A percentile compares a stretch with the other conserved stretches of the same genome.
These are phyloP conservation scores for Zalaria obscura DNA, from an alignment of 2,329 filamentous ascomycete species.

Conservation along the genomic window DNA sequence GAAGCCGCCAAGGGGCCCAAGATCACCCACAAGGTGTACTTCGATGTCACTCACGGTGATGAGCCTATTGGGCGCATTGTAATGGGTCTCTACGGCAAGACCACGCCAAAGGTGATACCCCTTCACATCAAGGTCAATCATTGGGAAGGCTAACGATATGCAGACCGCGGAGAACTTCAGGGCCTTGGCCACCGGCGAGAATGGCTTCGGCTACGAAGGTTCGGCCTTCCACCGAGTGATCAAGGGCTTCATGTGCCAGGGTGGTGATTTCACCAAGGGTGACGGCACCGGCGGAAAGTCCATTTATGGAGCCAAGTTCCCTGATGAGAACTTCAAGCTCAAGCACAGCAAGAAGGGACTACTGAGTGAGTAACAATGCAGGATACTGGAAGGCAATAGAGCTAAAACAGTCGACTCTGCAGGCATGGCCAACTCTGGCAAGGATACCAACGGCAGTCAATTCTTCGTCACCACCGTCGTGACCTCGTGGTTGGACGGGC, in stretches of 20 bases:
- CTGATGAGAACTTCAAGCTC: conserved; percentile 90
- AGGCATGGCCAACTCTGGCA: conserved; percentile 74
- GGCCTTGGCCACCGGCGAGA: conserved; percentile 70
- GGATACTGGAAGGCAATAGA: too few relatives aligned
- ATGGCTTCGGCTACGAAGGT: conserved; percentile 71
- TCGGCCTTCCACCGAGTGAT: conserved; percentile 83
- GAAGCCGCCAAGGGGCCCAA: conserved; percentile 71
- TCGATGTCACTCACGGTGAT: conserved; percentile 68
- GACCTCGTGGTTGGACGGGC: conserved; percentile 70
- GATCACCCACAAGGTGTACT: conserved; percentile 92
- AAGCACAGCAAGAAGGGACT: conserved; percentile 77
- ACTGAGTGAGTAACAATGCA: conserved; percentile 37
- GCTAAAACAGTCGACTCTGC: not conserved
- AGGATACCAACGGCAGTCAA: conserved; percentile 77
- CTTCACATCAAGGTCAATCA: not conserved
- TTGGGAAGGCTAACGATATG: not conserved
- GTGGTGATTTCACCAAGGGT: conserved; percentile 72
- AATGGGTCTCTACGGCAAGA: conserved; percentile 77
- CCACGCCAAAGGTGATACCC: conserved; percentile 51
- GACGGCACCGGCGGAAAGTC: conserved; percentile 78
- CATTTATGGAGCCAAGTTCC: conserved; percentile 74
- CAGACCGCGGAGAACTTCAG: conserved; percentile 62
- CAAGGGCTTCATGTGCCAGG: conserved; percentile 85
- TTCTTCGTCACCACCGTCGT: conserved; percentile 83
- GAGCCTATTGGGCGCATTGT: conserved; percentile 60